Percentiles rank a stretch among this genome's conserved stretches.
Conservation (phyloP, 805 yeast genomes). For the Debaryomyces hansenii region DNA sequence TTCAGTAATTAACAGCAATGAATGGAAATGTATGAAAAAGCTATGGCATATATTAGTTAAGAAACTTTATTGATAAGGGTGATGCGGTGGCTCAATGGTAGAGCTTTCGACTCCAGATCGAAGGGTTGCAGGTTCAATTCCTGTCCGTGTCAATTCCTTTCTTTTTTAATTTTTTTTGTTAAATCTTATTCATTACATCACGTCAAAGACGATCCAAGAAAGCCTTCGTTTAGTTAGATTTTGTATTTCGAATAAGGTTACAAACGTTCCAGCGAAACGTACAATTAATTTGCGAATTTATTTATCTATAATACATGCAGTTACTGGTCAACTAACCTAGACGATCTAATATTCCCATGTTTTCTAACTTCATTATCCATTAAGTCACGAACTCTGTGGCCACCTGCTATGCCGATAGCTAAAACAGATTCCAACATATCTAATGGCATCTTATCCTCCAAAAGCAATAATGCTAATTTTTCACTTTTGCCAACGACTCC, state of each 20-base stretch:
- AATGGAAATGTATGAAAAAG: no score
- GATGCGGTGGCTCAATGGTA: constrained; percentile 44
- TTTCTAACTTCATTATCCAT: constrained; percentile 85
- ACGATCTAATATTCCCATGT: constrained; percentile 55
- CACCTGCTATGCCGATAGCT: constrained; percentile 84
- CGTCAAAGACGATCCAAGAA: no score
- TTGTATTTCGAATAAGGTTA: background rate
- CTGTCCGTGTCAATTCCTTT: constrained; percentile 58
- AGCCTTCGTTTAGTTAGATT: background rate
- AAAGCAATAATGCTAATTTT: constrained; percentile 69
- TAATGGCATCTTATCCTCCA: constrained; percentile 83
- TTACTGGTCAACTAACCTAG: constrained; percentile 8
- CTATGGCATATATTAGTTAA: no score
- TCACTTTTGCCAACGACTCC: constrained; percentile 84
- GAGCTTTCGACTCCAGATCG: constrained; percentile 54
- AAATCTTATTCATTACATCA: background rate
- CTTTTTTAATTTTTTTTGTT: background rate
- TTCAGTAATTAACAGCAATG: no score
- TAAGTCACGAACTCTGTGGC: constrained; percentile 74
- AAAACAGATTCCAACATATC: constrained; percentile 75
- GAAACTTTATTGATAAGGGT: constrained; percentile 8
- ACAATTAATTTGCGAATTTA: no score
- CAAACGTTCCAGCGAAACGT: background rate
- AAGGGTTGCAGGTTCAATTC: constrained; percentile 87
- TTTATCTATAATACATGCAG: background rate